Evolutionary conservation across 1,284 basidiomycete genomes (phyloP), one percentile per base, ranked within the genome.

Genomic region (Vanrija pseudolonga): DNA sequence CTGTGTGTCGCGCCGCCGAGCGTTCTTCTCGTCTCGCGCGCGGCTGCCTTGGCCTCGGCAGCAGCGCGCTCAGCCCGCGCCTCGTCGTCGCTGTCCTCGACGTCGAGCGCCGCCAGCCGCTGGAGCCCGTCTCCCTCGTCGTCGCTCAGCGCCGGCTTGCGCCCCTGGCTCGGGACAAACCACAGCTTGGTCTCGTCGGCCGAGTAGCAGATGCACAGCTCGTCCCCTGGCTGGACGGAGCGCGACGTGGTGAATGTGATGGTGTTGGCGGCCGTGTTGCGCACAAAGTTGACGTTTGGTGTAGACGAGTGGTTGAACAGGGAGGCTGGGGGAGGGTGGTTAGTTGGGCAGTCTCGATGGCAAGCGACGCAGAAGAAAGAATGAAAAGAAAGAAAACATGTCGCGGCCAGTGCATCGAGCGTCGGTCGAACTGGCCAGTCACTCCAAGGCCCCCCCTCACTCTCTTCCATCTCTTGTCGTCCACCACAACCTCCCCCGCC

Each of bases 231-330:
- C 9, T 60, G 42, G 15, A 77, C 63, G 12, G 48, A 36, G 20
- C 63, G 59, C 3, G 64, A 57, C 0, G 74, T 67, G 9, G 62
- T 47, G 58, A 75, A 75, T 14, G 60, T 58, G 37, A 75, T 70
- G 2, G 71, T 69, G 46, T 49, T 59, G 3, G 49, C 51, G 8
- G 52, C 18, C 17, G 61, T 63, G 49, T 64, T 64, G 32, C 68
- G 64, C 45, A 71, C 61, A 47, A 70, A 78, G 50, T 70, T 76
- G 52, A 77, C 74, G 58, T 77, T 78, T 2, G 76, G 76, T 4
- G 55, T 53, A 0, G 72, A 58, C 38, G 76, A 76, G 52, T 78
- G 76, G 53, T 78, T 78, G 65, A 78, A 78, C 36, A 78, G 63
- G 2, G 69, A 73, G 9, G 73, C 75, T 77, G 57, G 14, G 24